These are phyloP conservation scores for Ustilago tritici DNA, from an alignment of 1,284 basidiomycete species.

Conservation along the genomic window DNA sequence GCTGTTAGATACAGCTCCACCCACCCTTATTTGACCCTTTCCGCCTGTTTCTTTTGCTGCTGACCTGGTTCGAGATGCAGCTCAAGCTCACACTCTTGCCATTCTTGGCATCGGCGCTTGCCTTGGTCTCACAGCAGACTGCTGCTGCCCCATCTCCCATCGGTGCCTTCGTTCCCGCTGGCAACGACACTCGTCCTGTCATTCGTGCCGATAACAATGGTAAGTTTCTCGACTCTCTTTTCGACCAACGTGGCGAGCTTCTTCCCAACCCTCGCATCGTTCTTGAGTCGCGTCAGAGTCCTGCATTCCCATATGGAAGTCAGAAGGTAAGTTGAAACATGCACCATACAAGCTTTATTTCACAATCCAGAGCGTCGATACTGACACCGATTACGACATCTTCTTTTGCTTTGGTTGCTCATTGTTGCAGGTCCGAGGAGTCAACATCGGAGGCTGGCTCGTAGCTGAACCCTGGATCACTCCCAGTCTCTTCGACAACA, in stretches of 20 bases:
- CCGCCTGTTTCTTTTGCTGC: background rate
- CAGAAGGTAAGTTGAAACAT: slow-evolving; percentile 21
- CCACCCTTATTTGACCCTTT: background rate
- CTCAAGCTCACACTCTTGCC: slow-evolving; percentile 23
- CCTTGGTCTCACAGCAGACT: slow-evolving; percentile 21
- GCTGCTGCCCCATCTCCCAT: slow-evolving; percentile 27
- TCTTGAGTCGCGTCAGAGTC: slow-evolving; percentile 41
- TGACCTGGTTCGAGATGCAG: slow-evolving; percentile 16
- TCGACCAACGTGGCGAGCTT: slow-evolving; percentile 41
- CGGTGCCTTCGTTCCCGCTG: slow-evolving; percentile 21
- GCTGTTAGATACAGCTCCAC: background rate
- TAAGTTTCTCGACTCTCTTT: slow-evolving; percentile 37
- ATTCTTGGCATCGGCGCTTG: slow-evolving; percentile 23
- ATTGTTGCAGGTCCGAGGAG: slow-evolving; percentile 57
- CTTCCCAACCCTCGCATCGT: slow-evolving; percentile 42
- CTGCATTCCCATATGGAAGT: slow-evolving; percentile 44
- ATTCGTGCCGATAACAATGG: slow-evolving; percentile 34
- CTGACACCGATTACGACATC: background rate
- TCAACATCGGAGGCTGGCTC: slow-evolving; percentile 68
- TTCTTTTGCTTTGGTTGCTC: background rate
- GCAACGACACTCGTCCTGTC: slow-evolving; percentile 44
- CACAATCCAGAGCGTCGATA: too few species aligned
- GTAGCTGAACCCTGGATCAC: slow-evolving; percentile 68
- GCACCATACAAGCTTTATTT: background rate
- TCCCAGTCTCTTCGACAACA: slow-evolving; percentile 72